Evolutionary conservation across 306 rosid species (phyloP).

Genomic region (Casuarina cunninghamiana): DNA sequence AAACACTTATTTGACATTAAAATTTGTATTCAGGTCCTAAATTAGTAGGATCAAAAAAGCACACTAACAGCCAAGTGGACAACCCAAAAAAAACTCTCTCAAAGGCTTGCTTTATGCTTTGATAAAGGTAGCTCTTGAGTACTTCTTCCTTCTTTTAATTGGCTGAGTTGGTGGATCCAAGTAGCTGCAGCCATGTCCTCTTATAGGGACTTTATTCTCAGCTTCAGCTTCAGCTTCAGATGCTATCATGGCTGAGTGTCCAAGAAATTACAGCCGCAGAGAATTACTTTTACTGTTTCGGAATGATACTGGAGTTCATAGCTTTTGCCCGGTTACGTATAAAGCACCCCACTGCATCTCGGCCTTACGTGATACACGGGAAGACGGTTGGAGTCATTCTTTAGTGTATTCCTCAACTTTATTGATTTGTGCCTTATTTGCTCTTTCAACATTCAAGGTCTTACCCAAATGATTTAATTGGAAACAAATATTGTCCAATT

Average conservation of each 20-base stretch:
- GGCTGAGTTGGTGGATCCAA: constrained; percentile 96
- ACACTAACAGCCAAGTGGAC: constrained; percentile 82
- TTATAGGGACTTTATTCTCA: constrained; percentile 75
- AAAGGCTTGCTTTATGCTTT: constrained; percentile 70
- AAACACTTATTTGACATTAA: no score
- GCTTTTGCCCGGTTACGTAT: constrained; percentile 68
- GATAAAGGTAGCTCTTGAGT: constrained; percentile 70
- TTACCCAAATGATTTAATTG: not conserved
- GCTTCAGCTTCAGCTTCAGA: constrained; percentile 57
- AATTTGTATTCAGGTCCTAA: constrained; percentile 59
- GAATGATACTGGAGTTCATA: constrained; percentile 88
- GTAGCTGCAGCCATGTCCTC: constrained; percentile 89
- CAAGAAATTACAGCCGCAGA: constrained; percentile 89
- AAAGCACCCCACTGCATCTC: constrained; percentile 59
- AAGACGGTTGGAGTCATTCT: constrained; percentile 66
- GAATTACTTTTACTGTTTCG: constrained; percentile 86
- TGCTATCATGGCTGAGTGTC: constrained; percentile 83
- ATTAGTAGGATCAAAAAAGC: constrained; percentile 86
- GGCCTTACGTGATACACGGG: constrained; percentile 73
- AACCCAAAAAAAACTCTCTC: constrained; percentile 86
- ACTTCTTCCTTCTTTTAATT: constrained; percentile 74
- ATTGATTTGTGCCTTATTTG: constrained; percentile 64
- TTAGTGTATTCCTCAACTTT: constrained; percentile 72
- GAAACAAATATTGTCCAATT: no score
- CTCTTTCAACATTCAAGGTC: constrained; percentile 59